Conservation (phyloP, 176 grass and related monocot species). For the Metroxylon sagu region DNA sequence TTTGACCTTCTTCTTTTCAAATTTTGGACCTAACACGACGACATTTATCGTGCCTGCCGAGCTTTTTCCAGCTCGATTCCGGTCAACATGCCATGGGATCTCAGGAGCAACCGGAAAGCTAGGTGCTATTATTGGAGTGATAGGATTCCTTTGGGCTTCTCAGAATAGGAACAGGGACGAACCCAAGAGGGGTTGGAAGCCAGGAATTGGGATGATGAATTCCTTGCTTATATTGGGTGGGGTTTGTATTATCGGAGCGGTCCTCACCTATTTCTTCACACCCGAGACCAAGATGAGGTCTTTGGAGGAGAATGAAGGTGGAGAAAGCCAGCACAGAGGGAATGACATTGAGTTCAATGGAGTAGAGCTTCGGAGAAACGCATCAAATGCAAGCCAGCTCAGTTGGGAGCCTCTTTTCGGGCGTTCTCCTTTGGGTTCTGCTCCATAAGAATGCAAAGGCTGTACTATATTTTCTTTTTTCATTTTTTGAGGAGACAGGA, state of each 20-base stretch:
- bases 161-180: conserved; percentile 11
- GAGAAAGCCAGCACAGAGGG: neutral
- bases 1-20: conserved; percentile 38
- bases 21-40: conserved; percentile 35
- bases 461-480: no score
- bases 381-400: no score
- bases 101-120: conserved; percentile 28
- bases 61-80: conserved; percentile 30
- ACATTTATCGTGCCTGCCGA: conserved; percentile 37
- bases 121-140: conserved; percentile 25
- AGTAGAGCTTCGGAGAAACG: no score
- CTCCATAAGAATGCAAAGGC: no score
- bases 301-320: conserved; percentile 65
- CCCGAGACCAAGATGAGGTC: conserved; percentile 59
- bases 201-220: conserved; percentile 42
- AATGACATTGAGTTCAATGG: no score
- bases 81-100: conserved; percentile 33
- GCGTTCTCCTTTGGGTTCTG: no score
- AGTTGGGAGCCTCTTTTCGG: no score
- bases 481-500: no score
- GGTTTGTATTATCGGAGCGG: conserved; percentile 39
- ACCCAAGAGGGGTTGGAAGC: conserved; percentile 1
- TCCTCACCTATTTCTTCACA: conserved; percentile 41
- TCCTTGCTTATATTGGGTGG: conserved; percentile 39
- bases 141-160: conserved; percentile 35